Conservation (phyloP, 371 early-diverging fungal species). For the Mortierella sp. region DNA sequence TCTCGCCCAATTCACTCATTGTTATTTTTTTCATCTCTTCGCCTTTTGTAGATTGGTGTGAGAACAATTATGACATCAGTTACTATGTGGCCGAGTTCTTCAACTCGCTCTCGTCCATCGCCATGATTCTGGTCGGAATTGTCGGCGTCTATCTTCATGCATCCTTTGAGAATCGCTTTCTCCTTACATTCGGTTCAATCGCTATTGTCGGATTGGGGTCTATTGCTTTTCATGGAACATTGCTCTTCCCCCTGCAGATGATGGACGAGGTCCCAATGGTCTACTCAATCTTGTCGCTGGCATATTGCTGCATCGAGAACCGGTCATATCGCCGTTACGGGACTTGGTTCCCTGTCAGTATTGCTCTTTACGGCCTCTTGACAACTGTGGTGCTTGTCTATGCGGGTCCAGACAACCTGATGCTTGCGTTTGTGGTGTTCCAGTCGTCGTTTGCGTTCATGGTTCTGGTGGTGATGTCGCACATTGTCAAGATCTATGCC, state of each 20-base stretch:
- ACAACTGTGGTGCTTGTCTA: constrained; percentile 49
- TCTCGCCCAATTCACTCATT: not conserved
- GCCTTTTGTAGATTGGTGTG: constrained; percentile 74
- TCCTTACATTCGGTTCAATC: constrained; percentile 48
- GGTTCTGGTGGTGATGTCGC: constrained; percentile 41
- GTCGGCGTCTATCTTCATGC: constrained; percentile 65
- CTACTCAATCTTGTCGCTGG: constrained; percentile 47
- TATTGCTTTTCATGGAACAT: constrained; percentile 76
- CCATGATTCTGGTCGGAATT: constrained; percentile 73
- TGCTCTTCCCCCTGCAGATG: constrained; percentile 72
- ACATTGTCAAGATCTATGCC: constrained; percentile 48
- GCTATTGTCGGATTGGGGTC: constrained; percentile 74
- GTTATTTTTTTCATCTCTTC: not conserved
- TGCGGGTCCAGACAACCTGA: constrained; percentile 49
- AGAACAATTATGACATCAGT: constrained; percentile 70
- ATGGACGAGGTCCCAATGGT: constrained; percentile 83
- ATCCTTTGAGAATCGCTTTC: constrained; percentile 55
- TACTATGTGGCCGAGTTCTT: constrained; percentile 78
- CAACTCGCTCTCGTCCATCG: constrained; percentile 75
- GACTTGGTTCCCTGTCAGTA: constrained; percentile 48
- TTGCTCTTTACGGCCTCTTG: constrained; percentile 49
- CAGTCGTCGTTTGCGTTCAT: constrained; percentile 53
- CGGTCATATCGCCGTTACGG: constrained; percentile 48
- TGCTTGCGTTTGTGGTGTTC: constrained; percentile 55
- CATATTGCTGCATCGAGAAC: constrained; percentile 49